Evolutionary conservation across 768 basidiomycete genomes (phyloP).

Genomic region (Hygrocybe coccinea): DNA sequence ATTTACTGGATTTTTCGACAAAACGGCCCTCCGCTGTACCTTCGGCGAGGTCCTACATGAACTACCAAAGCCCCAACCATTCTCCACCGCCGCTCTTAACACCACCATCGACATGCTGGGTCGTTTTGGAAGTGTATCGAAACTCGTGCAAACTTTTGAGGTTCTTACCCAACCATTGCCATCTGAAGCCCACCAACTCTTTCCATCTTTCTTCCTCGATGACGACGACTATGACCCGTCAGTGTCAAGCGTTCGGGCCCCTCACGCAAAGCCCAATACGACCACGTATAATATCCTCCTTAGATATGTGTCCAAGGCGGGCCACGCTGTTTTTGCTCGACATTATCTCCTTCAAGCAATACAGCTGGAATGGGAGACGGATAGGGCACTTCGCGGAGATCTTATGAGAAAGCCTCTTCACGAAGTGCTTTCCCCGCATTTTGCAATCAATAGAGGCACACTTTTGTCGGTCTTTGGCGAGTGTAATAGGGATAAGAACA

Average conservation of each 20-base stretch:
- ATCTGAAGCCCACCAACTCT: slow-evolving; percentile 37
- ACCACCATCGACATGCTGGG: slow-evolving; percentile 70
- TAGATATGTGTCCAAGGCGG: slow-evolving; percentile 46
- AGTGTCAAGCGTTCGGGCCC: slow-evolving; percentile 34
- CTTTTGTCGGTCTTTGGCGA: slow-evolving; percentile 55
- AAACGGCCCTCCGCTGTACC: slow-evolving; percentile 6
- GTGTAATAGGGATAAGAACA: slow-evolving; percentile 54
- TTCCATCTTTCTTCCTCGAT: slow-evolving; percentile 56
- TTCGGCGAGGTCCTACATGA: slow-evolving; percentile 1
- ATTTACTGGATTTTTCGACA: slow-evolving; percentile 45
- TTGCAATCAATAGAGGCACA: slow-evolving; percentile 52
- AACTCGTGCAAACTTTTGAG: slow-evolving; percentile 72
- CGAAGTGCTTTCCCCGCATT: slow-evolving; percentile 44
- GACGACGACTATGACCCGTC: slow-evolving; percentile 52
- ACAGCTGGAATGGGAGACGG: slow-evolving; percentile 37
- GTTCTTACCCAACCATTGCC: slow-evolving; percentile 71
- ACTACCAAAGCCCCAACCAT: slow-evolving; percentile 35
- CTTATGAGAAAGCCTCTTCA: slow-evolving; percentile 30
- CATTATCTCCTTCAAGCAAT: slow-evolving; percentile 62
- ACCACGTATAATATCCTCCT: slow-evolving; percentile 62
- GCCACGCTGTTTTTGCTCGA: slow-evolving; percentile 52
- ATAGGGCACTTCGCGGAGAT: slow-evolving; percentile 27
- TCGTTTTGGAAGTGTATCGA: slow-evolving; percentile 52
- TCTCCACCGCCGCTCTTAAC: slow-evolving; percentile 66
- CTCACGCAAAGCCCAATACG: slow-evolving; percentile 54